phyloP scores from a whole-genome alignment of 129 eudicot species.

The carrot (Daucus carota) region DH1_v3.0 NC_030382.2:31782501-31783000 shows the following conservation, averaged over 20 bases:
- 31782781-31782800: constrained; percentile 17
- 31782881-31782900: neutral
- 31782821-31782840: neutral
- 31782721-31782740: neutral
- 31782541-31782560: neutral
- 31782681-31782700: neutral
- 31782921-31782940: neutral
- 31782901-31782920: neutral
- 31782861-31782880: neutral
- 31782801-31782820: neutral
- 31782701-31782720: neutral
- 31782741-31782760: neutral
- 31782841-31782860: neutral
- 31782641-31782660: neutral
- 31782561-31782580: neutral
- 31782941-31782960: neutral
- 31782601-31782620: neutral
- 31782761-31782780: neutral
- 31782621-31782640: neutral
- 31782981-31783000: too few relatives aligned
- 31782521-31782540: constrained; percentile 5
- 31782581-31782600: neutral
- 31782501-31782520: constrained; percentile 50
- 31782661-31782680: neutral
- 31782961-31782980: neutral